These are phyloP conservation scores for Coniferiporia weirii DNA, from an alignment of 1,284 basidiomycete genomes.

Conservation along the genomic window DNA sequence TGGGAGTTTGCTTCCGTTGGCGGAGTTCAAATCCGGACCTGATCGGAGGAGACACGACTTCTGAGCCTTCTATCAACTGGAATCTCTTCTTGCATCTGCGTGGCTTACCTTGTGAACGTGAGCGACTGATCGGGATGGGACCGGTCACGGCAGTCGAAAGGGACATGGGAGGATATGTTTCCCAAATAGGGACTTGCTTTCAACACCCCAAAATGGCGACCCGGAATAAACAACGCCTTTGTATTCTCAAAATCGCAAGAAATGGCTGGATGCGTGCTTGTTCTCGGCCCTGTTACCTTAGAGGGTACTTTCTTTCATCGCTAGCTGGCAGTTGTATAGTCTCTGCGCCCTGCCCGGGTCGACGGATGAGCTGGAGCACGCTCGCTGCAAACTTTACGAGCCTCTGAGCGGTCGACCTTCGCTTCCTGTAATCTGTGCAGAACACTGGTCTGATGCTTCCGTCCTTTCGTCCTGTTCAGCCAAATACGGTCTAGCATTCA, in stretches of 20 bases:
- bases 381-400: neutral
- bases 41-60: too few species aligned
- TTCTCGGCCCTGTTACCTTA: neutral
- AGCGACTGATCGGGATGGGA: too few species aligned
- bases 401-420: neutral
- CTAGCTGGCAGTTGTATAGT: neutral
- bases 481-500: neutral
- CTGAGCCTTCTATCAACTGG: too few species aligned
- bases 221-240: neutral
- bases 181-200: slow-evolving; percentile 2
- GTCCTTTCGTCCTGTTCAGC: neutral
- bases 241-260: neutral
- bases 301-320: neutral
- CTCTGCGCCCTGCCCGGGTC: neutral
- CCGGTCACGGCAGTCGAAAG: neutral
- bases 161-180: neutral
- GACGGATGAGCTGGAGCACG: neutral
- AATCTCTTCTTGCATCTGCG: too few species aligned
- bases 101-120: too few species aligned
- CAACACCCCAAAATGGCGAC: neutral
- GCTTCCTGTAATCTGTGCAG: neutral
- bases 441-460: neutral
- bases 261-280: neutral
- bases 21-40: neutral
- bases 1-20: neutral